Evolutionary conservation across 2,329 filamentous ascomycete species (phyloP).

Genomic region (Xylaria arbuscula): DNA sequence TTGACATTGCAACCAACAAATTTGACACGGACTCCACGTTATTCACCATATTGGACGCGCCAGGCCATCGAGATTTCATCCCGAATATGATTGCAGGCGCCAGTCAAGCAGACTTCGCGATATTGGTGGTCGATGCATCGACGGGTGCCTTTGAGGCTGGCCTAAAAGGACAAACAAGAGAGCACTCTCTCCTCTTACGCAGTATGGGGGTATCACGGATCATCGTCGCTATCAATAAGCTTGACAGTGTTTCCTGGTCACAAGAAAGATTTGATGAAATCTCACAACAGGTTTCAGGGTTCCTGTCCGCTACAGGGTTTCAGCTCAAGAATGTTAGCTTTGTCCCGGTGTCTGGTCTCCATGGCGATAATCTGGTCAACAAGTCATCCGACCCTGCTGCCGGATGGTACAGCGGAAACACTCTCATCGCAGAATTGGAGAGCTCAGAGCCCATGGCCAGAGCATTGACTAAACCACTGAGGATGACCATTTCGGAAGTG

Average conservation of each 20-base stretch:
- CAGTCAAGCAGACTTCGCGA: constrained; percentile 94
- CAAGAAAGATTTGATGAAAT: constrained; percentile 87
- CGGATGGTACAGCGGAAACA: constrained; percentile 83
- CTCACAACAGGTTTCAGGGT: constrained; percentile 81
- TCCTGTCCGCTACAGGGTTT: constrained; percentile 85
- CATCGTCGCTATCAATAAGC: constrained; percentile 94
- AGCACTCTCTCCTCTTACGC: constrained; percentile 88
- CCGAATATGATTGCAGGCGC: constrained; percentile 99
- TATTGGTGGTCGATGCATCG: constrained; percentile 91
- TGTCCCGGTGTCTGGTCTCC: constrained; percentile 88
- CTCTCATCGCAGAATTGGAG: constrained; percentile 86
- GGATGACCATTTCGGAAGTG: constrained; percentile 88
- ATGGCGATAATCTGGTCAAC: constrained; percentile 84
- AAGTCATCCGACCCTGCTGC: constrained; percentile 66
- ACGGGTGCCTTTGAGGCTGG: constrained; percentile 94
- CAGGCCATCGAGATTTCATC: constrained; percentile 94
- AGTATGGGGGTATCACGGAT: constrained; percentile 91
- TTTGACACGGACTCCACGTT: constrained; percentile 89
- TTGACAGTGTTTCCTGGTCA: constrained; percentile 88
- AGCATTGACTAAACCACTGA: constrained; percentile 80
- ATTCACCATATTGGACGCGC: constrained; percentile 95
- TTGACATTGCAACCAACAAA: constrained; percentile 94
- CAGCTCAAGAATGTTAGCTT: constrained; percentile 83
- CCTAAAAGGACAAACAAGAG: constrained; percentile 90
- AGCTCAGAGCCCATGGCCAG: constrained; percentile 78